Conservation (phyloP, 768 basidiomycete species). For the Termitomyces heimii region DNA sequence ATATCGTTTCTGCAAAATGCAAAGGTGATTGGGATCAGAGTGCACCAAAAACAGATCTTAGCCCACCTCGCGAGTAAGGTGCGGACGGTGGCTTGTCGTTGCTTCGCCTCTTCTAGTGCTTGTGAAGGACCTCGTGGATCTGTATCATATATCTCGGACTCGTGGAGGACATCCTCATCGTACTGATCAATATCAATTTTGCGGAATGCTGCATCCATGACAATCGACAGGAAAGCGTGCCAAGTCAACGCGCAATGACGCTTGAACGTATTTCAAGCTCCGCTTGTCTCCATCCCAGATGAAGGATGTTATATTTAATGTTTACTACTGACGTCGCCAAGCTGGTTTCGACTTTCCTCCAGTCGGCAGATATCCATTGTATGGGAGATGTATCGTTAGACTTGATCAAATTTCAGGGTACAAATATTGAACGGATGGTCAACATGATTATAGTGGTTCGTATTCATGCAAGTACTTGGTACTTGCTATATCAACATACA, state of each 20-base stretch:
- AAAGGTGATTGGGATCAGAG: background rate
- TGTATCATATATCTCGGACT: conserved; percentile 80
- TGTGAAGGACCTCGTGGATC: conserved; percentile 77
- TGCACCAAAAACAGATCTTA: background rate
- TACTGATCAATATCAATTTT: conserved; percentile 93
- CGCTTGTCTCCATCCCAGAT: background rate
- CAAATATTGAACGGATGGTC: background rate
- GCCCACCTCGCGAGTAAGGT: conserved; percentile 69
- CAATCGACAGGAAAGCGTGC: background rate
- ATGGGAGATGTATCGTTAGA: background rate
- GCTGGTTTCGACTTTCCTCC: background rate
- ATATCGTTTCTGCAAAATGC: conserved; percentile 59
- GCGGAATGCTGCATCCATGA: conserved; percentile 61
- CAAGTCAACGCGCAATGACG: background rate
- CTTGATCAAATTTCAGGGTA: background rate
- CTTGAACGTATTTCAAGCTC: conserved; percentile 1
- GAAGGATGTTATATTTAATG: no score
- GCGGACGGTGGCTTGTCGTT: conserved; percentile 57
- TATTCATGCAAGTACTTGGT: background rate
- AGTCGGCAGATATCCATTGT: background rate
- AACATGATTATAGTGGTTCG: background rate
- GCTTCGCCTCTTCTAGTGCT: conserved; percentile 71
- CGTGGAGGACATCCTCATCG: conserved; percentile 86
- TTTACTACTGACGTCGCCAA: background rate
- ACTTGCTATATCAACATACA: background rate